Conservation (phyloP, 257 asterid genomes). For the Mitragyna speciosa region DNA sequence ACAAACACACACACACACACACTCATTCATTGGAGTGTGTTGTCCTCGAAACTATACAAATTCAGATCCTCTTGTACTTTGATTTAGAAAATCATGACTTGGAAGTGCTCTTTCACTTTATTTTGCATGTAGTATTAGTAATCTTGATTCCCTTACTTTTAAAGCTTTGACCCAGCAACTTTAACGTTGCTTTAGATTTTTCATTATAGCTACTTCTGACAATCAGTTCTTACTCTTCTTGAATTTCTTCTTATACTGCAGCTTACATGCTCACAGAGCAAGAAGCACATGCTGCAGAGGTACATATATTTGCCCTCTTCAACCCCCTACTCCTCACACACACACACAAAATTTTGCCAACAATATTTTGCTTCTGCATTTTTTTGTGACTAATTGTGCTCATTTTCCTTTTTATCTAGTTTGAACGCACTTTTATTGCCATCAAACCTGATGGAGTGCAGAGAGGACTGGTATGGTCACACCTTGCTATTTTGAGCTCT, state of each 20-base stretch:
- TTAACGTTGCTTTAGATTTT: neutral
- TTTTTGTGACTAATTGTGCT: conserved; percentile 25
- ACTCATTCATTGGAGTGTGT: neutral
- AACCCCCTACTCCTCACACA: neutral
- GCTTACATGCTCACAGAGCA: conserved; percentile 88
- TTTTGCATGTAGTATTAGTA: neutral
- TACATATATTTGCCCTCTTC: conserved; percentile 23
- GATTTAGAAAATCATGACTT: neutral
- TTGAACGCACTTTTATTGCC: conserved; percentile 94
- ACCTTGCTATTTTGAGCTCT: neutral
- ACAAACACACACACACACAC: neutral
- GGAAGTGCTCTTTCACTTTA: neutral
- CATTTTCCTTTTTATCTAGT: conserved; percentile 35
- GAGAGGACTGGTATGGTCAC: conserved; percentile 79
- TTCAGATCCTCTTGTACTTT: neutral
- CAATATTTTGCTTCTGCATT: conserved; percentile 4
- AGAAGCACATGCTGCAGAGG: conserved; percentile 92
- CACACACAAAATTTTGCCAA: neutral
- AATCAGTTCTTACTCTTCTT: conserved; percentile 13
- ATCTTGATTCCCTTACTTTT: neutral
- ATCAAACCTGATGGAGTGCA: conserved; percentile 99
- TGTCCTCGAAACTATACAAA: neutral
- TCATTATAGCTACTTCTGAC: neutral
- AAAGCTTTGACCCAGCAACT: neutral
- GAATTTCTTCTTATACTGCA: conserved; percentile 28